Evolutionary conservation across 2,329 filamentous ascomycete species (phyloP).

Genomic region (Ophiostoma sp.): DNA sequence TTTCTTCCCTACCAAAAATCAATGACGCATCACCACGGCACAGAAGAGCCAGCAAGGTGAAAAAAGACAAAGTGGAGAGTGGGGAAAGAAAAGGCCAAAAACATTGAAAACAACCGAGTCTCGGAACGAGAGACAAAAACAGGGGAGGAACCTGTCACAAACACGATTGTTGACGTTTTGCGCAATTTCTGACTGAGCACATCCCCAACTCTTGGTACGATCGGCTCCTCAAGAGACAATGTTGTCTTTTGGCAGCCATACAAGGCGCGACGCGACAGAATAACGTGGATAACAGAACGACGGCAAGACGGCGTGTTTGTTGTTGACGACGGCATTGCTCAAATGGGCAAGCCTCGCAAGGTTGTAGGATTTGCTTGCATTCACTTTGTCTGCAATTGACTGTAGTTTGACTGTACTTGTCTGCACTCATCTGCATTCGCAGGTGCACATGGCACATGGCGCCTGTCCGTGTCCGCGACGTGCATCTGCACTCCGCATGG

Average conservation of each 20-base stretch:
- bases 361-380: neutral
- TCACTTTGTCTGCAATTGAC: neutral
- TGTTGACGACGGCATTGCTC: neutral
- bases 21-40: constrained; percentile 1
- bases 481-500: neutral
- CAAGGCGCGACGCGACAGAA: neutral
- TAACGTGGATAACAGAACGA: too few species aligned
- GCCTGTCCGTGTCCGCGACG: neutral
- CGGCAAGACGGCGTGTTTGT: neutral
- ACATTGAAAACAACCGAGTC: neutral
- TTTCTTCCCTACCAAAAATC: neutral
- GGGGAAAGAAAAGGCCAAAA: neutral
- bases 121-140: neutral
- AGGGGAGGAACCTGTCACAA: neutral
- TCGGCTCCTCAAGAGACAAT: neutral
- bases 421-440: neutral
- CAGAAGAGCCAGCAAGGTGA: neutral
- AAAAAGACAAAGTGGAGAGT: neutral
- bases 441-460: constrained; percentile 5
- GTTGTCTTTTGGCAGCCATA: neutral
- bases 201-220: neutral
- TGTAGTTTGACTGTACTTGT: neutral
- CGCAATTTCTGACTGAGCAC: neutral
- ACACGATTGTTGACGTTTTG: neutral
- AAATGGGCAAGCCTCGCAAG: neutral